These are phyloP conservation scores for Crithidia mellificae DNA, from an alignment of 208 protist species.

Conservation along the genomic window DNA sequence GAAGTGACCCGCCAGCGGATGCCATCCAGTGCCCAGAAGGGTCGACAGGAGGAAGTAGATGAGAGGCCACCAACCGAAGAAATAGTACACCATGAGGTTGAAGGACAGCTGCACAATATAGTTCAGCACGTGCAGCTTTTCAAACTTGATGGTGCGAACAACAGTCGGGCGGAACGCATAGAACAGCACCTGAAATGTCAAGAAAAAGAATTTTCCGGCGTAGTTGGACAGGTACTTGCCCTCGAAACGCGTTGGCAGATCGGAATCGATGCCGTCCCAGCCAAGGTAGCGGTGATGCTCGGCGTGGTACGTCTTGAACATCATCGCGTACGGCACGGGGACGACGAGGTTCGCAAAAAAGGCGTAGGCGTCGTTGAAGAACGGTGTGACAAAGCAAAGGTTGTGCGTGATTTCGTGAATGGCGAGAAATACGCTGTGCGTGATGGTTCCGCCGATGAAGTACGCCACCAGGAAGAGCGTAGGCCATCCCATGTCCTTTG, in stretches of 20 bases:
- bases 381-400: slow-evolving; percentile 71
- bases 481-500: slow-evolving; percentile 71
- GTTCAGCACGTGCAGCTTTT: slow-evolving; percentile 60
- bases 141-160: slow-evolving; percentile 61
- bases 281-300: slow-evolving; percentile 94
- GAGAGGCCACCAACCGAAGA: slow-evolving; percentile 64
- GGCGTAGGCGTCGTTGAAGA: slow-evolving; percentile 82
- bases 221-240: slow-evolving; percentile 64
- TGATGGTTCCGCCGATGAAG: slow-evolving; percentile 83
- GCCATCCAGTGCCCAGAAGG: slow-evolving; percentile 84
- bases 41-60: slow-evolving; percentile 79
- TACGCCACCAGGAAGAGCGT: slow-evolving; percentile 67
- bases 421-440: slow-evolving; percentile 82
- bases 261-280: slow-evolving; percentile 83
- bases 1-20: slow-evolving; percentile 92
- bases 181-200: slow-evolving; percentile 88
- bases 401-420: slow-evolving; percentile 94
- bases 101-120: slow-evolving; percentile 50
- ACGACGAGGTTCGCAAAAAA: slow-evolving; percentile 89
- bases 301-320: slow-evolving; percentile 93
- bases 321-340: slow-evolving; percentile 88
- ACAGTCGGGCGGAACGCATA: slow-evolving; percentile 88
- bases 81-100: slow-evolving; percentile 43
- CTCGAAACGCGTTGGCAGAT: slow-evolving; percentile 86
- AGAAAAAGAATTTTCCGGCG: slow-evolving; percentile 79